Evolutionary conservation across 805 yeast species (phyloP).

Genomic region (Brettanomyces anomalus): DNA sequence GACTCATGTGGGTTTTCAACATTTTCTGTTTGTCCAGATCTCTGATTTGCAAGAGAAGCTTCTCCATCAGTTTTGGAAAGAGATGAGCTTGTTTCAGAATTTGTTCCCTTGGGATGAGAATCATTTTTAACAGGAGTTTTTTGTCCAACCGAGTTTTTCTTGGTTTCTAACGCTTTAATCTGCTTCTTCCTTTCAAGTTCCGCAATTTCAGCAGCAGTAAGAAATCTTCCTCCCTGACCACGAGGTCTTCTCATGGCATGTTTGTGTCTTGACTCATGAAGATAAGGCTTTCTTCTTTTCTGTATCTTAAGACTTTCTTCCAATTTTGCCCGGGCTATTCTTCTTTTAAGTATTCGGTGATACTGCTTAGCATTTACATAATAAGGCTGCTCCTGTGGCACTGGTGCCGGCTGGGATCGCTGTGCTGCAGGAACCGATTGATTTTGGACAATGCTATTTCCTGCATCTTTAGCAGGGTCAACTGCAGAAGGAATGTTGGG

Average conservation of each 20-base stretch:
- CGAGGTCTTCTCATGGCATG: slow-evolving; percentile 99
- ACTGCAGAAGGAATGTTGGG: too few species aligned
- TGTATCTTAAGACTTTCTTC: slow-evolving; percentile 85
- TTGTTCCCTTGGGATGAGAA: too few species aligned
- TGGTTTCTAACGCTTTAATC: slow-evolving; percentile 13
- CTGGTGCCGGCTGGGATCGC: not conserved
- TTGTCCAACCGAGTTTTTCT: not conserved
- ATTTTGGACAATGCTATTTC: not conserved
- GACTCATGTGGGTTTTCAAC: too few species aligned
- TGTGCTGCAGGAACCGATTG: not conserved
- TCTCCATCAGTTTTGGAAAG: too few species aligned
- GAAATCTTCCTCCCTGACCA: slow-evolving; percentile 96
- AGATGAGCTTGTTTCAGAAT: too few species aligned
- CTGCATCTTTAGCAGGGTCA: too few species aligned
- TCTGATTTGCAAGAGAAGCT: too few species aligned
- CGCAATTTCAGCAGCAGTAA: slow-evolving; percentile 89
- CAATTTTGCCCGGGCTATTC: slow-evolving; percentile 87
- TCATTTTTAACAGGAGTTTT: too few species aligned
- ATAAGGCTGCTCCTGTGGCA: slow-evolving; percentile 69
- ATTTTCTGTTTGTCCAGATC: too few species aligned
- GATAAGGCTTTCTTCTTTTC: slow-evolving; percentile 84
- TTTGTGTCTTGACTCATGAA: slow-evolving; percentile 95
- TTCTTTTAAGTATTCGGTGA: slow-evolving; percentile 85
- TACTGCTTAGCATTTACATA: slow-evolving; percentile 98
- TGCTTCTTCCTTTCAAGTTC: slow-evolving; percentile 43